A percentile compares a stretch with the other conserved stretches of the same genome.
Evolutionary conservation across 768 basidiomycete species (phyloP).

Genomic region (Termitomyces sp.): DNA sequence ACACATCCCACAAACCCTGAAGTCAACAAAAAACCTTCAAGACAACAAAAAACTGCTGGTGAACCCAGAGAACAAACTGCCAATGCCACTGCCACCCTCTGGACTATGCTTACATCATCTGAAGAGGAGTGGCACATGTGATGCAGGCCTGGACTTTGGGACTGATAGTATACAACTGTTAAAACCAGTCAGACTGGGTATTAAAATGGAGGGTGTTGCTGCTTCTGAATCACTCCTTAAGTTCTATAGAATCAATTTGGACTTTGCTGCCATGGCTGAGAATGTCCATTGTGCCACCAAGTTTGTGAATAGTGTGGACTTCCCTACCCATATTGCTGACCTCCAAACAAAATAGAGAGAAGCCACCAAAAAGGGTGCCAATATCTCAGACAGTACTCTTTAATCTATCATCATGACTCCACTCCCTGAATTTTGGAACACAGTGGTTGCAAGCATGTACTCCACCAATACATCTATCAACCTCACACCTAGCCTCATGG

Average conservation of each 20-base stretch:
- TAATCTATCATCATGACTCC: too few relatives aligned
- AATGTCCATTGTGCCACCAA: constrained; percentile 4
- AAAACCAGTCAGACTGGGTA: neutral
- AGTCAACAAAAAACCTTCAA: neutral
- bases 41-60: too few relatives aligned
- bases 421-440: too few relatives aligned
- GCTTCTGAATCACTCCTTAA: too few relatives aligned
- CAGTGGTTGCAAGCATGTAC: too few relatives aligned
- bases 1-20: neutral
- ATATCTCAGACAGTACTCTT: constrained; percentile 2
- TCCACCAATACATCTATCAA: too few relatives aligned
- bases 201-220: neutral
- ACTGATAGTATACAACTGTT: too few relatives aligned
- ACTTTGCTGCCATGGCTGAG: neutral
- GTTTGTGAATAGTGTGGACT: constrained; percentile 10
- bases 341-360: constrained; percentile 11
- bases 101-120: neutral
- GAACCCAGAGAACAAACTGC: neutral
- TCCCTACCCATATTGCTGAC: constrained; percentile 11
- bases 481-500: neutral
- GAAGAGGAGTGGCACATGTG: neutral
- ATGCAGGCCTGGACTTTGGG: too few relatives aligned
- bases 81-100: neutral
- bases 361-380: constrained; percentile 12
- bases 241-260: too few relatives aligned